phyloP scores from a whole-genome alignment of 1,284 basidiomycete species.

The Tilletia setariae region DNA sequence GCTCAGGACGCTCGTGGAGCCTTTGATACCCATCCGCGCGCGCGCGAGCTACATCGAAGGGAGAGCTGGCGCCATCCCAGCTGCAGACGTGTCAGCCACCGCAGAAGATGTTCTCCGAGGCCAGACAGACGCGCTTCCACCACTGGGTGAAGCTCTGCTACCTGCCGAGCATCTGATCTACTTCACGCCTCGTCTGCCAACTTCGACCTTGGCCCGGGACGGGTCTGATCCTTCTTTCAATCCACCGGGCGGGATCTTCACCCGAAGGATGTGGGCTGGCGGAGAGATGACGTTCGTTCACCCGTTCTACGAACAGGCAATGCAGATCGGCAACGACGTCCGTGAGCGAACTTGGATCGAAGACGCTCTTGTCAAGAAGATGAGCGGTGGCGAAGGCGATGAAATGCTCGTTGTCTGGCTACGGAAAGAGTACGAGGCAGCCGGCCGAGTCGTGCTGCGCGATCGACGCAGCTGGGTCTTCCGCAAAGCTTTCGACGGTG shows the following conservation, averaged over 20 bases:
- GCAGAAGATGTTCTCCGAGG: neutral
- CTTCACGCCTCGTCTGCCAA: constrained; percentile 19
- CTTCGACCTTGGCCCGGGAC: constrained; percentile 13
- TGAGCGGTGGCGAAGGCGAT: constrained; percentile 1
- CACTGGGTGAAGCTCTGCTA: neutral
- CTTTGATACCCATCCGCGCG: constrained; percentile 6
- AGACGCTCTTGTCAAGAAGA: constrained; percentile 17
- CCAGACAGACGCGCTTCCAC: neutral
- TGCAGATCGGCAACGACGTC: constrained; percentile 2
- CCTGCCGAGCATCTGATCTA: constrained; percentile 18
- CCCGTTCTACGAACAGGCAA: neutral
- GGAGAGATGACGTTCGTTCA: constrained; percentile 19
- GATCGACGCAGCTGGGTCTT: constrained; percentile 24
- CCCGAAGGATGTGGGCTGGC: constrained; percentile 25
- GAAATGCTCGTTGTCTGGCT: constrained; percentile 26
- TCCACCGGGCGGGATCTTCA: constrained; percentile 20
- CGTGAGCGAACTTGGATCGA: constrained; percentile 21
- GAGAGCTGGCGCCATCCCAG: no score
- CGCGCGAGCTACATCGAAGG: no score
- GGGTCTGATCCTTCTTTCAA: constrained; percentile 25
- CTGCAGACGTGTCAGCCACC: neutral
- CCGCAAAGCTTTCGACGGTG: neutral
- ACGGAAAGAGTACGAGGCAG: constrained; percentile 18
- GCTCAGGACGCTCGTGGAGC: constrained; percentile 2
- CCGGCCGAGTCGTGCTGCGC: neutral